Base-by-base conservation (phyloP, 139 green algal species). In the Bryopsis sp. region DNA sequence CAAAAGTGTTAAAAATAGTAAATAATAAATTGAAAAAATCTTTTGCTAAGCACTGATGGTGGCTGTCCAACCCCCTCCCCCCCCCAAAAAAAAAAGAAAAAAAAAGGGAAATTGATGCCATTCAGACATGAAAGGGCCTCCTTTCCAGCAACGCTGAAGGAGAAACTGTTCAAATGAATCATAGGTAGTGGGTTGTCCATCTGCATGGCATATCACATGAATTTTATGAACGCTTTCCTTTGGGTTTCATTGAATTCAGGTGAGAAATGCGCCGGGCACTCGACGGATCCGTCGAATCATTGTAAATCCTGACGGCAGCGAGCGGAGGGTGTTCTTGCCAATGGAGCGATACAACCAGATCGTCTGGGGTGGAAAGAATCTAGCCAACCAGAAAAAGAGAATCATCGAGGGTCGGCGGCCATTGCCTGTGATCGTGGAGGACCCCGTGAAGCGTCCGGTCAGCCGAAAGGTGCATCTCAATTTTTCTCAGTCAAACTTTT, bases 381-480 rank as follows among this genome's bases (percentile, higher is more conserved):
- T 35, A 26, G 33, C 19, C 15, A 26, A 61, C 31, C 24, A 26
- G 8, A 32, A 61, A 33, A 61, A 61, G 19, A 22, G 24, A 32
- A 33, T 61, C 8, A 61, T 61, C 33, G 50, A 61, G 33, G 50
- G 50, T 61, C 50, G 50, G 15, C 50, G 5, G 15, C 50, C 50
- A 26, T 22, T 33, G 24, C 6, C 50, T 28, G 24, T 32, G 11
- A 6, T 61, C 11, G 33, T 61, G 50, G 50, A 61, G 19, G 50
- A 61, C 11, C 50, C 33, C 19, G 50, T 61, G 6, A 26, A 61
- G 50, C 8, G 50, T 33, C 50, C 50, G 6, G 6, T 61, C 24
- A 61, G 31, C 24, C 33, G 31, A 28, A 50, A 50, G 15, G 43
- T 50, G 43, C 43, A 50, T 15, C 15, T 15, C 11, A 50, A 11